Evolutionary conservation across 2,329 filamentous ascomycete genomes (phyloP), one percentile per base, ranked within the genome.

Genomic region (Apiospora koreana): DNA sequence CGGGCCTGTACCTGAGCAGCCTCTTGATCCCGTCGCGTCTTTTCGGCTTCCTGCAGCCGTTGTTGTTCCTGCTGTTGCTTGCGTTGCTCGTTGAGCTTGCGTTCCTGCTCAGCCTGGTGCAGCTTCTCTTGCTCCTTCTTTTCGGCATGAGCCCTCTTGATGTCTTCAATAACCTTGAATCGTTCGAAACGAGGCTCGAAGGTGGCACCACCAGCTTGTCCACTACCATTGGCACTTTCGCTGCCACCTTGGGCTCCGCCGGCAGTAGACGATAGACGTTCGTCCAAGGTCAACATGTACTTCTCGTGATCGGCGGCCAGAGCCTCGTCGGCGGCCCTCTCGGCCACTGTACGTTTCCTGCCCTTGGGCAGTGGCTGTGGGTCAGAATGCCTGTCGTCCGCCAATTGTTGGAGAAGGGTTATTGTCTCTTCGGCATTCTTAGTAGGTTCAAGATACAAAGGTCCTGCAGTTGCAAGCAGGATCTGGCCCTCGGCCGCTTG

Each of bases 271-370:
- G 90, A 87, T 71, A 94, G 87, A 7, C 94, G 89, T 76, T 98
- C 95, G 77, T 99, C 96, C 81, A 95, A 90, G 28, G 94, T 91
- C 67, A 98, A 91, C 94, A 99, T 96, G 75, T 94, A 97, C 65
- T 94, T 89, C 81, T 99, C 95, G 73, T 94, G 91, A 71, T 94
- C 93, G 28, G 95, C 95, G 0, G 94, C 94, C 71, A 94, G 87
- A 0, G 96, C 95, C 82, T 99, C 95, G 77, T 99, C 96, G 9
- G 95, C 95, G 10, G 94, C 96, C 84, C 98, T 90, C 79, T 99
- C 95, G 10, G 96, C 96, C 23, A 97, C 92, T 0, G 96, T 99
- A 72, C 95, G 91, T 86, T 99, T 98, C 70, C 96, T 88, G 9
- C 91, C 92, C 85, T 97, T 98, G 3, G 94, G 94, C 71, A 92